Evolutionary conservation across 1,284 basidiomycete species (phyloP), one percentile per base, ranked within the genome.

Genomic region (Tylopilus microsporus): DNA sequence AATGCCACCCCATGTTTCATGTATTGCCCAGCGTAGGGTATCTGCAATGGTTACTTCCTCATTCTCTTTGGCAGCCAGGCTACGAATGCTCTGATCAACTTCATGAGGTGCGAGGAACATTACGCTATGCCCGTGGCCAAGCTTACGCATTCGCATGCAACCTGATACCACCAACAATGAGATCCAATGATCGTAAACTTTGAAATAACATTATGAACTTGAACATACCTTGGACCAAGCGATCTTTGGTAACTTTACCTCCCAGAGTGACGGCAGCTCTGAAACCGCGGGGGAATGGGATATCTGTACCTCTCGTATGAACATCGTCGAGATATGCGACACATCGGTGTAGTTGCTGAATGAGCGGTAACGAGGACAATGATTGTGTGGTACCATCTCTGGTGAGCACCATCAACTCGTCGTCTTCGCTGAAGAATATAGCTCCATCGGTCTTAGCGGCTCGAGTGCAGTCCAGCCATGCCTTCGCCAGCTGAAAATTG

Each of bases 91-190:
- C 9, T 39, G 21, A 52, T 56, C 55, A 8, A 56, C 21, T 7
- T 52, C 49, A 5, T 15, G 25, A 11, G 55, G 36, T 16, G 43
- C 43, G 25, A 56, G 45, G 16, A 56, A 56, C 49, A 52, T 56
- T 18, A 56, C 36, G 25, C 55, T 56, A 13, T 56, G 48, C 13
- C 49, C 49, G 18, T 52, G 48, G 6, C 55, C 55, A 1, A 56
- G 42, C 34, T 51, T 51, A 9, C 55, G 48, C 49, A 56, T 56
- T 11, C 49, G 55, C 49, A 56, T 56, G 15, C 55, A 56, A 13
- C 55, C 51, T 56, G 3, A 34, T 25, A 39, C 36, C 9, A 30
- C 21, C 51, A 9, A 56, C 34, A 4, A 1, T 32, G 5, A 5
- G 12, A 37, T 9, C 19, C 10, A 30, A 18, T 1, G 2, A 32